These are phyloP conservation scores for Cystofilobasidium macerans DNA, from an alignment of 768 basidiomycete species.

Conservation along the genomic window DNA sequence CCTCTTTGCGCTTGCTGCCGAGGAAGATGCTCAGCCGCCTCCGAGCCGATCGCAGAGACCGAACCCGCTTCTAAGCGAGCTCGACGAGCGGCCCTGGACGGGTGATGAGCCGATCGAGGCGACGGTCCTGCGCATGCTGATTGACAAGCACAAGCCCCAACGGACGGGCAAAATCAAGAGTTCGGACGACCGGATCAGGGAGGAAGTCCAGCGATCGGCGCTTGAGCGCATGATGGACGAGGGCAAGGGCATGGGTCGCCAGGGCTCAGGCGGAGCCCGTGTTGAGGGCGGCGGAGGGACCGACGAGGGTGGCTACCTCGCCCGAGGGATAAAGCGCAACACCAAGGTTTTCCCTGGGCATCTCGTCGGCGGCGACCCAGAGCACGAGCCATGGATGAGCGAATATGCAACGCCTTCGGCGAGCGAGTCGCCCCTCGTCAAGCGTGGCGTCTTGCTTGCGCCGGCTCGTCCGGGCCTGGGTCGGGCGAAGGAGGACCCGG, in stretches of 20 bases:
- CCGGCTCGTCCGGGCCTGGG: not conserved
- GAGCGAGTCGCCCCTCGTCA: slow-evolving; percentile 12
- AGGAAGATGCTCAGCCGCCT: not conserved
- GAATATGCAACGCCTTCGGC: slow-evolving; percentile 9
- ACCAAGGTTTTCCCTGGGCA: slow-evolving; percentile 19
- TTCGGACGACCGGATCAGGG: slow-evolving; percentile 16
- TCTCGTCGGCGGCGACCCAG: slow-evolving; percentile 22
- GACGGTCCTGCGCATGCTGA: slow-evolving; percentile 23
- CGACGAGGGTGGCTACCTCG: not conserved
- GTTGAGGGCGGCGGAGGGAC: slow-evolving; percentile 15
- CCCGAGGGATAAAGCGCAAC: not conserved
- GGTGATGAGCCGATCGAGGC: slow-evolving; percentile 24
- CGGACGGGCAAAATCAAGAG: slow-evolving; percentile 16
- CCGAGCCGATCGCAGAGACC: not conserved
- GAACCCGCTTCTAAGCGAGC: not conserved
- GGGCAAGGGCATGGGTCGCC: not conserved
- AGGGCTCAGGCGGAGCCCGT: not conserved
- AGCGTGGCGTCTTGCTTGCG: slow-evolving; percentile 3
- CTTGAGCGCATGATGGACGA: slow-evolving; percentile 12
- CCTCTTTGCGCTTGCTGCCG: slow-evolving; percentile 16
- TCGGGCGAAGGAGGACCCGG: slow-evolving; percentile 1
- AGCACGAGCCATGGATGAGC: slow-evolving; percentile 19
- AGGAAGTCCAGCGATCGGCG: slow-evolving; percentile 17
- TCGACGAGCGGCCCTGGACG: slow-evolving; percentile 13
- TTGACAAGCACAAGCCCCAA: slow-evolving; percentile 22